Evolutionary conservation across 129 eudicot genomes (phyloP).

Genomic region (Logfia minima): DNA sequence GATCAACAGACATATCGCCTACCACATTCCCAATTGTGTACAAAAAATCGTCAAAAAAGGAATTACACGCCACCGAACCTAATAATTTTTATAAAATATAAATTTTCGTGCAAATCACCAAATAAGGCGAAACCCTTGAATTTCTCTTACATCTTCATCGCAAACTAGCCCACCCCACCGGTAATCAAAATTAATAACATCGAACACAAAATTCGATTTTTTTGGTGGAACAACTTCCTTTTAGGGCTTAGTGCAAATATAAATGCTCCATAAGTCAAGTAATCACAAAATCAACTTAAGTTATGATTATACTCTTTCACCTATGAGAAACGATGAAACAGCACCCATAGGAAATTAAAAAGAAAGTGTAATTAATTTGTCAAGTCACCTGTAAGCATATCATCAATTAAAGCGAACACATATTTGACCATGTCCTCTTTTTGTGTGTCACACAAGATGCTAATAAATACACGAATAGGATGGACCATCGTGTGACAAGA

Average conservation of each 20-base stretch:
- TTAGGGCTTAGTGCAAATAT: constrained; percentile 62
- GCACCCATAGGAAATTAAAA: not conserved
- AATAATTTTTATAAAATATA: too few relatives aligned
- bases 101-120: too few relatives aligned
- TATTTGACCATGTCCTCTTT: constrained; percentile 95
- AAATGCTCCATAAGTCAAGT: constrained; percentile 15
- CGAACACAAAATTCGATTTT: too few relatives aligned
- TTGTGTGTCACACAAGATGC: constrained; percentile 77
- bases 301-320: not conserved
- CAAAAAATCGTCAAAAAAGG: too few relatives aligned
- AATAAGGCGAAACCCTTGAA: too few relatives aligned
- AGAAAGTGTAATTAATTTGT: constrained; percentile 5
- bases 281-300: constrained; percentile 10
- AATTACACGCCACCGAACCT: too few relatives aligned
- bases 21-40: too few relatives aligned
- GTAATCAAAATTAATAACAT: too few relatives aligned
- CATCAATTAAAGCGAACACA: constrained; percentile 79
- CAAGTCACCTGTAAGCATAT: constrained; percentile 72
- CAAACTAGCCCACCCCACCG: too few relatives aligned
- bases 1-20: too few relatives aligned
- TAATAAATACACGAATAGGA: constrained; percentile 65
- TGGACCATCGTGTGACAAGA: constrained; percentile 76
- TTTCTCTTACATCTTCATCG: too few relatives aligned
- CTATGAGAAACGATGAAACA: constrained; percentile 17
- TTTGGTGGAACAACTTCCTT: constrained; percentile 59